phyloP scores from a whole-genome alignment of 1,139 yeast species.

The Kluyveromyces sp. region DNA sequence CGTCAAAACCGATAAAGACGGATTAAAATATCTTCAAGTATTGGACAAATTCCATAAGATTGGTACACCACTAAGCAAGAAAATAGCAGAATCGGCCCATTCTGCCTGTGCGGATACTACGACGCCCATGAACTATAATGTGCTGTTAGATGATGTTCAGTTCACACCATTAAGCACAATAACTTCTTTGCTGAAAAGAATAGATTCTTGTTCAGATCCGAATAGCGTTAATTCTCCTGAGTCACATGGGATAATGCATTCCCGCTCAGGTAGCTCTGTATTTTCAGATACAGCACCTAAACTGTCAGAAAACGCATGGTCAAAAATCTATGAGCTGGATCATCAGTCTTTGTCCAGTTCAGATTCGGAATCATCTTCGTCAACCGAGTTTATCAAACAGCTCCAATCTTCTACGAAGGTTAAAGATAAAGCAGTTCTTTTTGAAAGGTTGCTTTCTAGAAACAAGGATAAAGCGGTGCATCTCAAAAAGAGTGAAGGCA shows the following conservation, averaged over 20 bases:
- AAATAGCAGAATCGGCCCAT: background rate
- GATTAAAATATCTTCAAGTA: constrained; percentile 17
- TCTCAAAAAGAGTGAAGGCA: background rate
- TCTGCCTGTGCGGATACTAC: background rate
- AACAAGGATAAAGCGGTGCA: constrained; percentile 8
- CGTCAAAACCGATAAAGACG: constrained; percentile 11
- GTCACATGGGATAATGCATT: constrained; percentile 20
- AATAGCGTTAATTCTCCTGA: constrained; percentile 16
- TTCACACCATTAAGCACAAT: constrained; percentile 6
- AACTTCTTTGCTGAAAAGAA: background rate
- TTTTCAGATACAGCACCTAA: constrained; percentile 23
- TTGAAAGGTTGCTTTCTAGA: constrained; percentile 24
- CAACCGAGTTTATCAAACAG: constrained; percentile 13
- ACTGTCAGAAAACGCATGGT: constrained; percentile 19
- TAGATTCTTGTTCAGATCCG: constrained; percentile 3
- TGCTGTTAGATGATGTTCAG: background rate
- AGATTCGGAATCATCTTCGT: constrained; percentile 20
- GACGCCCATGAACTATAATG: constrained; percentile 1
- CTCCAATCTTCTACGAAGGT: constrained; percentile 29
- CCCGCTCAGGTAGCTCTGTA: constrained; percentile 21
- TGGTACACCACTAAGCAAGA: constrained; percentile 2
- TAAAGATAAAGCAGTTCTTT: constrained; percentile 28
- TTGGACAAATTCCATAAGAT: constrained; percentile 17
- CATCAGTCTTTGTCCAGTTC: constrained; percentile 13
- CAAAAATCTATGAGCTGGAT: constrained; percentile 19